Conservation (phyloP, 1,284 basidiomycete genomes). For the Erythrobasidium hasegawianum region DNA sequence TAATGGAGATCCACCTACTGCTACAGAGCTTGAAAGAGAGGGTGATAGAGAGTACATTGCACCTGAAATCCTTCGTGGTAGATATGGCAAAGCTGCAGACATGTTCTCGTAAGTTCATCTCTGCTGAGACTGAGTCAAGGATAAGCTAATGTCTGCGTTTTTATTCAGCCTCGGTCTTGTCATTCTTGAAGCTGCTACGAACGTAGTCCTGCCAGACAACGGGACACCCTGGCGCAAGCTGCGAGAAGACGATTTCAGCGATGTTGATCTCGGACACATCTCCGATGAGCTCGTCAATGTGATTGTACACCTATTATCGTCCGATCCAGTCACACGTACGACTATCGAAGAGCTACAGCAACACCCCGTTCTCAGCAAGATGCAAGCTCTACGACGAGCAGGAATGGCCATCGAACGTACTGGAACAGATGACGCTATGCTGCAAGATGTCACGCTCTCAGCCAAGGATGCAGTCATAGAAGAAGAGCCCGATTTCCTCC, state of each 20-base stretch:
- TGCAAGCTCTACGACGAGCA: constrained; percentile 37
- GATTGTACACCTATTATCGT: constrained; percentile 36
- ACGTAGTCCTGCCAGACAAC: constrained; percentile 93
- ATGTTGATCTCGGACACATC: constrained; percentile 62
- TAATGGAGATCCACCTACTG: constrained; percentile 39
- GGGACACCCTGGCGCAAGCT: constrained; percentile 92
- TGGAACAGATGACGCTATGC: neutral
- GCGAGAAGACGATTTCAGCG: constrained; percentile 84
- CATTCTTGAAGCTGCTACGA: constrained; percentile 88
- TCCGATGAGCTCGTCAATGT: constrained; percentile 45
- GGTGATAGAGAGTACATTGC: constrained; percentile 97
- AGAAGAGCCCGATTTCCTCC: constrained; percentile 31
- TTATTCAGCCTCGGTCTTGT: constrained; percentile 79
- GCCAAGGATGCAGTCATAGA: constrained; percentile 39
- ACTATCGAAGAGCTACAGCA: constrained; percentile 36
- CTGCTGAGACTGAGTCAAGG: too few species aligned
- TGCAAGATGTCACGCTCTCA: constrained; percentile 14
- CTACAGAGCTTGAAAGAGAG: constrained; percentile 78
- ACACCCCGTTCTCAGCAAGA: constrained; percentile 38
- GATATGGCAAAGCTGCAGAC: constrained; percentile 89
- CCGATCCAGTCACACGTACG: constrained; percentile 17
- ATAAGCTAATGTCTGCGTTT: too few species aligned
- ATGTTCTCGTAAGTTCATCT: constrained; percentile 90
- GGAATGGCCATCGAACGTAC: constrained; percentile 6
- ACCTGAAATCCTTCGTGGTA: constrained; percentile 87